Percentiles rank a stretch among this genome's conserved stretches.
Conservation (phyloP, 2,329 filamentous ascomycete genomes). For the Zasmidium cellare region DNA sequence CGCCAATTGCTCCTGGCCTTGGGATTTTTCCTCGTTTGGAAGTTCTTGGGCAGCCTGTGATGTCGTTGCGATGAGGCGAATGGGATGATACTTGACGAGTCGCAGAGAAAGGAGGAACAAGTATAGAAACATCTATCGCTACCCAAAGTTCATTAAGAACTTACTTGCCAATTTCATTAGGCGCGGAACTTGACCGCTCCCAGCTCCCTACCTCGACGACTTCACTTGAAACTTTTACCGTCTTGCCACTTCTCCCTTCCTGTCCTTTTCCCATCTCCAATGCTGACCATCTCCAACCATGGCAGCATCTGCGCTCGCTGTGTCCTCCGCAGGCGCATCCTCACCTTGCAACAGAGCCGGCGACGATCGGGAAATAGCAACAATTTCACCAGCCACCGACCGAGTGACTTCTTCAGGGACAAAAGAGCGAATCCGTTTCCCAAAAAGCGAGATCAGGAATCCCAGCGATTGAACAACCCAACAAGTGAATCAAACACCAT, state of each 20-base stretch:
- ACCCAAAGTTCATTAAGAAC: no score
- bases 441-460: background rate
- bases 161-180: background rate
- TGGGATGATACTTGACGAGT: no score
- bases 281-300: conserved; percentile 17
- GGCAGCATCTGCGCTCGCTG: conserved; percentile 41
- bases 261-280: conserved; percentile 1
- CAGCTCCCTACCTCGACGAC: background rate
- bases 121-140: no score
- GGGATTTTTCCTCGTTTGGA: background rate
- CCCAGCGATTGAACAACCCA: no score
- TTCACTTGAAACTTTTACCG: background rate
- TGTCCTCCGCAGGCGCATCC: conserved; percentile 35
- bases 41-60: background rate
- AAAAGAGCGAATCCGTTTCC: background rate
- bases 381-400: background rate
- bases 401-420: no score
- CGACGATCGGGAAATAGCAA: background rate
- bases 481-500: no score
- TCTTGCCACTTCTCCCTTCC: background rate
- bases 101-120: no score
- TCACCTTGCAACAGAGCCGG: conserved; percentile 31
- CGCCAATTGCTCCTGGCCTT: background rate
- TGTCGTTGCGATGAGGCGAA: background rate
- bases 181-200: background rate